These are phyloP conservation scores for Sphagnum fallax DNA, from an alignment of 228 moss, liverwort and hornwort species.

Conservation along the genomic window DNA sequence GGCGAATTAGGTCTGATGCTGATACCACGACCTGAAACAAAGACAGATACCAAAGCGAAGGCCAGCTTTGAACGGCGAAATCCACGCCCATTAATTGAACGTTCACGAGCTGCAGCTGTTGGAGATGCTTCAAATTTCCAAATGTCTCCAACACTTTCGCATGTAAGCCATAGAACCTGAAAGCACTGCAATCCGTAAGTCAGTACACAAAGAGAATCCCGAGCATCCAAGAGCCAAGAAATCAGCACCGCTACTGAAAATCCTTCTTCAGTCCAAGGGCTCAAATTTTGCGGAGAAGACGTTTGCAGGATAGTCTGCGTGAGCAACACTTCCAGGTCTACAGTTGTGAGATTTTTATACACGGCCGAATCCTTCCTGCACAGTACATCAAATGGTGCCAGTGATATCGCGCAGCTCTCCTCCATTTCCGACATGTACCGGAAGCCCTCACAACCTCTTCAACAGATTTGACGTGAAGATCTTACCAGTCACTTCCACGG, in stretches of 20 bases:
- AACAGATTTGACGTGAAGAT: conserved; percentile 70
- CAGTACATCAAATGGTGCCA: conserved; percentile 55
- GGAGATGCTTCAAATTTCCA: no score
- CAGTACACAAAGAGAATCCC: conserved; percentile 60
- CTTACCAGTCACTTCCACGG: conserved; percentile 73
- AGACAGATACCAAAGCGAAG: conserved; percentile 52
- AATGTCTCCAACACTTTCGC: no score
- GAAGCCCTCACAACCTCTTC: conserved; percentile 70
- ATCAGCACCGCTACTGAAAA: conserved; percentile 67
- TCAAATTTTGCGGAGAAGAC: conserved; percentile 52
- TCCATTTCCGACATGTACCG: conserved; percentile 73
- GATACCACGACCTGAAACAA: conserved; percentile 56
- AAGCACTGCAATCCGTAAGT: neutral
- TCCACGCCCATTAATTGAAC: conserved; percentile 5
- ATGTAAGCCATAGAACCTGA: no score
- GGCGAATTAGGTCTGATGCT: conserved; percentile 44
- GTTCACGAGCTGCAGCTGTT: no score
- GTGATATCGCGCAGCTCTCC: conserved; percentile 64
- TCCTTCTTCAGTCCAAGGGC: conserved; percentile 29
- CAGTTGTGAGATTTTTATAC: conserved; percentile 35
- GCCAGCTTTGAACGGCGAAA: conserved; percentile 42
- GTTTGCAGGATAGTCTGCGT: conserved; percentile 74
- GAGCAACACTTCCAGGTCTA: conserved; percentile 59
- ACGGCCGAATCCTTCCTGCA: conserved; percentile 35
- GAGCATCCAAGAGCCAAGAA: conserved; percentile 77